These are phyloP conservation scores for Calonectria naviculata DNA, from an alignment of 2,329 filamentous ascomycete species.

Conservation along the genomic window DNA sequence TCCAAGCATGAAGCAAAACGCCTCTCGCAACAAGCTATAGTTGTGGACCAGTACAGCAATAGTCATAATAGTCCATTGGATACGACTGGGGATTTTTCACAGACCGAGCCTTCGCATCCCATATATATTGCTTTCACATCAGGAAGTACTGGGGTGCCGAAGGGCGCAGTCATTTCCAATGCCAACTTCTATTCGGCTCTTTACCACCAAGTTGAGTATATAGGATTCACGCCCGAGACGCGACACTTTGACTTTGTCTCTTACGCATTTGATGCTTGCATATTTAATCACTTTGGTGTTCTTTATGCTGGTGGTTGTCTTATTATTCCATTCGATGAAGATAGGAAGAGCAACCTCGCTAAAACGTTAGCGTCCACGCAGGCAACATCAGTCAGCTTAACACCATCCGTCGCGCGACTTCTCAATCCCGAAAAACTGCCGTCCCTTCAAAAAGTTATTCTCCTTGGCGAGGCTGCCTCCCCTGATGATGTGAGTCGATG, in stretches of 20 bases:
- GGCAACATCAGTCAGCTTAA: neutral
- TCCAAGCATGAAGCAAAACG: too few relatives aligned
- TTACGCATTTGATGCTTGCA: neutral
- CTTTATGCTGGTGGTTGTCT: conserved; percentile 50
- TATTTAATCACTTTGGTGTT: conserved; percentile 41
- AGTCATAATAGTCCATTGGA: too few relatives aligned
- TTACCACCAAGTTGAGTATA: too few relatives aligned
- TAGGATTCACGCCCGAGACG: too few relatives aligned
- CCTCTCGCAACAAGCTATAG: too few relatives aligned
- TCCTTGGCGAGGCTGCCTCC: conserved; percentile 16
- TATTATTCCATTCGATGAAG: conserved; percentile 13
- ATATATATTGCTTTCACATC: too few relatives aligned
- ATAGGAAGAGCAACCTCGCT: neutral
- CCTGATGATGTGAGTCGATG: neutral
- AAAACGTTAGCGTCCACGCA: neutral
- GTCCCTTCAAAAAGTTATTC: conserved; percentile 4
- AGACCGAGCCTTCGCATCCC: too few relatives aligned
- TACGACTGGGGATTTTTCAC: too few relatives aligned
- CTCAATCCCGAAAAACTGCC: conserved; percentile 9
- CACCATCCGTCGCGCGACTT: conserved; percentile 15
- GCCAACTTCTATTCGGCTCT: too few relatives aligned
- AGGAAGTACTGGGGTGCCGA: too few relatives aligned
- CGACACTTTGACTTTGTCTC: conserved; percentile 10
- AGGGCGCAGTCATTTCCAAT: too few relatives aligned
- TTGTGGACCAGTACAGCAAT: too few relatives aligned